A percentile compares a stretch with the other conserved stretches of the same genome.
Conservation (phyloP, 2,329 filamentous ascomycete genomes). For the Mariannaea sp. region DNA sequence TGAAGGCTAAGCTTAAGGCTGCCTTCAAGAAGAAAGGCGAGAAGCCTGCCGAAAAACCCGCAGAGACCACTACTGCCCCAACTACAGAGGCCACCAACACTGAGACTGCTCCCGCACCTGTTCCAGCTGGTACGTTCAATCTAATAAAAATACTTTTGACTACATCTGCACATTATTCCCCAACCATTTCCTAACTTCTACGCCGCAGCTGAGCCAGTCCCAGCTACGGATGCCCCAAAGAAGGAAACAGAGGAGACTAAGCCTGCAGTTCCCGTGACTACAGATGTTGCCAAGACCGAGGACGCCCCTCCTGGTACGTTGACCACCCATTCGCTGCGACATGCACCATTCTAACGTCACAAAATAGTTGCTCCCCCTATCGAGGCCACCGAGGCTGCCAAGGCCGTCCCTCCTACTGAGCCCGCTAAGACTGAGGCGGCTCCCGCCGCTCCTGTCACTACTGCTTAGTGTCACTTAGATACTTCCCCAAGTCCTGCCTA, state of each 20-base stretch:
- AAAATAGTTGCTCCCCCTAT: conserved; percentile 25
- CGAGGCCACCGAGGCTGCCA: conserved; percentile 32
- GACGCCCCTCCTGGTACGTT: conserved; percentile 31
- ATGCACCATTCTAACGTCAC: background rate
- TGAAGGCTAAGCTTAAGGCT: conserved; percentile 61
- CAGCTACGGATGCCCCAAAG: conserved; percentile 36
- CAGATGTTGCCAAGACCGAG: conserved; percentile 37
- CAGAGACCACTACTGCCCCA: conserved; percentile 32
- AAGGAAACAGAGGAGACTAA: conserved; percentile 36
- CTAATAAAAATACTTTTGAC: conserved; percentile 17
- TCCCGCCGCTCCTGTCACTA: conserved; percentile 23
- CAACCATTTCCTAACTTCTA: conserved; percentile 21
- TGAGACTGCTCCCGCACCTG: conserved; percentile 39
- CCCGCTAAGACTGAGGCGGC: conserved; percentile 33
- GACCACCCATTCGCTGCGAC: background rate
- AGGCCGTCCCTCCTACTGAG: conserved; percentile 37
- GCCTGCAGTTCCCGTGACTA: conserved; percentile 36
- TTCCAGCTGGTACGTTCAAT: conserved; percentile 39
- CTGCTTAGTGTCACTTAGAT: conserved; percentile 27
- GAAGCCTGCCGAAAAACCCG: conserved; percentile 38
- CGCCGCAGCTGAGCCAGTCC: conserved; percentile 32
- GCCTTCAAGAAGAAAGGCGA: conserved; percentile 55
- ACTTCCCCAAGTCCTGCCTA: conserved; percentile 17
- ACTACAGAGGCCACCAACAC: conserved; percentile 44
- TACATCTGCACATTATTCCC: background rate